Evolutionary conservation across 2,329 filamentous ascomycete genomes (phyloP), one percentile per base, ranked within the genome.

Genomic region (Fusarium marasasianum): DNA sequence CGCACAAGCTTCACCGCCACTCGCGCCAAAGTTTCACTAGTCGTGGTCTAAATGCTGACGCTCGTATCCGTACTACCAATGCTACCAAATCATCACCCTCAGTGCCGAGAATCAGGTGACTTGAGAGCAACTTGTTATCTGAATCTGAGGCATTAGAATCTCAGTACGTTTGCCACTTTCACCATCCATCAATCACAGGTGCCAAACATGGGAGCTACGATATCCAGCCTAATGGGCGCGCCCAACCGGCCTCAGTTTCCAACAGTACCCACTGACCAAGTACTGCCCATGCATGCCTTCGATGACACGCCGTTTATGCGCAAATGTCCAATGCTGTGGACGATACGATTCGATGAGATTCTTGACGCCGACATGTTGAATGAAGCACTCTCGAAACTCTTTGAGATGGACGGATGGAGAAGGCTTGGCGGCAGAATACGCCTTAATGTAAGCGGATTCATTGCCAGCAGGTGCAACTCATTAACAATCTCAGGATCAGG

Each of bases 371-470:
- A 82, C 0, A 83, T 79, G 26, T 77, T 87, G 29, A 54, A 65
- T 15, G 12, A 29, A 6, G 55, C 68, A 10, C 33, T 69, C 1
- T 54, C 43, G 4, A 44, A 60, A 24, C 54, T 72, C 56, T 40
- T 75, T 17, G 37, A 82, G 15, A 82, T 78, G 18, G 83, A 81
- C 1, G 82, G 82, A 29, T 87, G 85, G 86, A 80, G 80, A 24
- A 85, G 84, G 64, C 68, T 87, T 2, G 84, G 84, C 0, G 86
- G 84, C 20, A 81, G 72, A 29, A 45, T 71, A 12, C 43, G 73
- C 10, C 26, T 62, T 6, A 68, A 44, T 17, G 64, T 74, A 7
- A 41, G 66, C 7, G 14, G 3, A 12, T 20, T 22, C n/a, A 13
- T 35, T 20, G 8, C 22, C 14, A 24, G 31, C 11, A 8, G 11